Base-by-base conservation (phyloP, 2,329 filamentous ascomycete genomes). In the Tolypocladium guangdongense region DNA sequence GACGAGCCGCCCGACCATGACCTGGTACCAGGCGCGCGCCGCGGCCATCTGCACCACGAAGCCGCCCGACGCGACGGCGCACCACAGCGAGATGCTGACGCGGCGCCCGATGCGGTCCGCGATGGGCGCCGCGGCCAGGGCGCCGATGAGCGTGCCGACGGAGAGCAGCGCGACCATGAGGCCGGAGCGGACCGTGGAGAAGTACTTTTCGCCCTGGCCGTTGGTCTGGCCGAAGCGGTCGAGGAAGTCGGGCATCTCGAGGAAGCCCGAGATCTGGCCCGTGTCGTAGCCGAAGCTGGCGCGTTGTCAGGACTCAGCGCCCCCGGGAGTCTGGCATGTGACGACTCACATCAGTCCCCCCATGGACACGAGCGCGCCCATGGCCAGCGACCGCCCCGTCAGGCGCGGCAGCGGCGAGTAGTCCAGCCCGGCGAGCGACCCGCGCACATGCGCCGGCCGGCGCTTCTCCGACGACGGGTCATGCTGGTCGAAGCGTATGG, bases 31-130 rank as follows among this genome's bases (percentile, higher is more conserved):
- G 10, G 69, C 69, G 2, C 59, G 61, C 0, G 65, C 60, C 0
- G 83, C 73, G 0, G 82, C 74, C 54, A 86, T 82, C 60, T 86
- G 82, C 20, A 88, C 77, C n/a, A 87, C 72, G 58, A 86, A 85
- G 24, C 85, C 85, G 24, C 86, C 63, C 38, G 78, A 79, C 59
- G 81, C 81, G 50, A 86, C 72, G 53, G 82, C 66, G 54, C 77
- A 78, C 69, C 82, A 84, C 52, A 78, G 69, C 2, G 79, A 78
- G 54, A 88, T 87, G 36, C 81, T 82, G 47, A 76, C 71, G 46
- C 79, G 78, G 49, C 85, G 80, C 22, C 85, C 85, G 51, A 87
- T 73, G 18, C 69, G 74, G 61, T 88, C 84, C n/a, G 83, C 80
- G 14, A 88, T 69, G 3, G 80, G 81, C 0, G 82, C 82, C n/a